Percentiles rank a stretch among this genome's conserved stretches.
These are phyloP conservation scores for Chrysoporthe puriensis DNA, from an alignment of 2,329 filamentous ascomycete genomes.

Conservation along the genomic window DNA sequence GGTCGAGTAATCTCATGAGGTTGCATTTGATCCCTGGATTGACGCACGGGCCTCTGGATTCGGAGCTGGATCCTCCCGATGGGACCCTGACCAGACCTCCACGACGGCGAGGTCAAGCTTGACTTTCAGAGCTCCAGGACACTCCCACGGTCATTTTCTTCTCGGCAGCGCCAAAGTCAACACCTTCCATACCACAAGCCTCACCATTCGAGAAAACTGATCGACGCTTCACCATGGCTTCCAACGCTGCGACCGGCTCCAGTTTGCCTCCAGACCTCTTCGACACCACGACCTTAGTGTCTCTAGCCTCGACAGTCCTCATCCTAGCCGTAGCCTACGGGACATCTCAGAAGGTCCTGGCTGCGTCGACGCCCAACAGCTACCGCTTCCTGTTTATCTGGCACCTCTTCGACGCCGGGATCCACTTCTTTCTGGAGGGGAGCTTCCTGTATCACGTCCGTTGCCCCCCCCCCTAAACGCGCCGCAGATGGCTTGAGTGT, in stretches of 20 bases:
- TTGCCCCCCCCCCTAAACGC: background rate
- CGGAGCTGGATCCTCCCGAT: slow-evolving; percentile 1
- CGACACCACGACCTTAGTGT: slow-evolving; percentile 63
- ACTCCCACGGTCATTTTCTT: background rate
- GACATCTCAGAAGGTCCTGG: slow-evolving; percentile 50
- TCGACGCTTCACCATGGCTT: slow-evolving; percentile 13
- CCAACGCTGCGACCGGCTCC: slow-evolving; percentile 22
- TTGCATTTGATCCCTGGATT: background rate
- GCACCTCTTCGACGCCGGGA: slow-evolving; percentile 91
- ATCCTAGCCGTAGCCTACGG: slow-evolving; percentile 56
- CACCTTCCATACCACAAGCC: background rate
- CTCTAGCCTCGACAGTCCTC: slow-evolving; percentile 58
- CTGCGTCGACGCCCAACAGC: slow-evolving; percentile 55
- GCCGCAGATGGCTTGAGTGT: background rate
- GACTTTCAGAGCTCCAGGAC: too few species aligned
- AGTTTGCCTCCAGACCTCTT: slow-evolving; percentile 59
- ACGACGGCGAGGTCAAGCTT: background rate
- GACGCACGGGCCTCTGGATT: slow-evolving; percentile 2
- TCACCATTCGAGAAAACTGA: background rate
- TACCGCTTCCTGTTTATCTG: slow-evolving; percentile 85
- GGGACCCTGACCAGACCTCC: background rate
- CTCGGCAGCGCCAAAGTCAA: background rate
- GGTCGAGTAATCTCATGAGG: background rate
- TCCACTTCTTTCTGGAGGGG: slow-evolving; percentile 89
- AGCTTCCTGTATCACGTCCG: slow-evolving; percentile 78